These are phyloP conservation scores for Reutealis trisperma DNA, from an alignment of 345 rosid species.

Conservation along the genomic window DNA sequence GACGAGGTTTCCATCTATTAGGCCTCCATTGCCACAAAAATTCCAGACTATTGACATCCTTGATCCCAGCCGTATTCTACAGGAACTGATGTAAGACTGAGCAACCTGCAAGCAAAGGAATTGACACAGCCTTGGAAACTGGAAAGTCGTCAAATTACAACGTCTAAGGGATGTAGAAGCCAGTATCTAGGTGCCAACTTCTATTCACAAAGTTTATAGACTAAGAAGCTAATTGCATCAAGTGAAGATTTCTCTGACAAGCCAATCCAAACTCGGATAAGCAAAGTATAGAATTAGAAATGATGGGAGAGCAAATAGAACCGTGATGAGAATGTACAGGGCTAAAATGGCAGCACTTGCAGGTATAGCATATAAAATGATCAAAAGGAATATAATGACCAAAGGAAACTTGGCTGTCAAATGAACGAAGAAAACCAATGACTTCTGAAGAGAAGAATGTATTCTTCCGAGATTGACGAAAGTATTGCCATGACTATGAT, in stretches of 20 bases:
- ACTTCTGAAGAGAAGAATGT: constrained; percentile 63
- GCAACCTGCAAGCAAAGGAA: constrained; percentile 13
- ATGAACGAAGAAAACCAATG: constrained; percentile 72
- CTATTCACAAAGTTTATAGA: constrained; percentile 15
- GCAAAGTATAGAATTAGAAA: constrained; percentile 86
- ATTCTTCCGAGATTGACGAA: constrained; percentile 41
- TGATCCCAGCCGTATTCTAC: background rate
- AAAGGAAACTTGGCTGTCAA: constrained; percentile 91
- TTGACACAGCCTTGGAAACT: constrained; percentile 8
- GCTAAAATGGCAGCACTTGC: constrained; percentile 86
- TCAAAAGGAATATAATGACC: constrained; percentile 78
- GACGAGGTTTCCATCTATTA: background rate
- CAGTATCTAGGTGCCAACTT: constrained; percentile 21
- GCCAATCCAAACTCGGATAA: constrained; percentile 94
- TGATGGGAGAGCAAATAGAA: constrained; percentile 84
- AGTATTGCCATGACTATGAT: constrained; percentile 31
- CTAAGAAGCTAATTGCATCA: constrained; percentile 25
- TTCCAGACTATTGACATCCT: background rate
- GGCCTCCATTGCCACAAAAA: constrained; percentile 6
- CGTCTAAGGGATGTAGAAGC: constrained; percentile 2
- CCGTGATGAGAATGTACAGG: constrained; percentile 74
- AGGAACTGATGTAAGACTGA: background rate
- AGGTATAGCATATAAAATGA: constrained; percentile 82
- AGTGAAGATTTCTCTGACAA: constrained; percentile 77
- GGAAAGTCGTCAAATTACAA: constrained; percentile 26